Evolutionary conservation across 192 early-diverging fungal species (phyloP), one percentile per base, ranked within the genome.

Genomic region (Thoreauomyces humboldtii): DNA sequence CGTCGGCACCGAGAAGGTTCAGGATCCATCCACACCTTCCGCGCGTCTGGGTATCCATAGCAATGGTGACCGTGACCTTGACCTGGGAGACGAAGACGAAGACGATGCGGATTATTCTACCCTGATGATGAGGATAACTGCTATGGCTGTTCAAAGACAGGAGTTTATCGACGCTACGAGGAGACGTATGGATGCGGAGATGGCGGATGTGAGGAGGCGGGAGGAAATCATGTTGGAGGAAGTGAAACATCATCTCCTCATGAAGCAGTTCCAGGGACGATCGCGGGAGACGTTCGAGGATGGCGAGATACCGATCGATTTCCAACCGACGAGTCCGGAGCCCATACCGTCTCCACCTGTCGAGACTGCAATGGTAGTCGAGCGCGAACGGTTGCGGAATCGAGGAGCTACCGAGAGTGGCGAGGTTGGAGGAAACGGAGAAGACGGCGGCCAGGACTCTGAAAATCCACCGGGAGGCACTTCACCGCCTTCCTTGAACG

Each of bases 221-320:
- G 53, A 74, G 21, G 54, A 74, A 31, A 62, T 73, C 29, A 15
- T 70, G 25, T 59, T 65, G 22, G 52, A 71, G 58, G 63, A 67
- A 48, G 63, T 61, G 44, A 35, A 61, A n/a, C 22, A 59, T n/a
- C 75, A 69, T 31, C 9, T 67, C 57, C 60, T 58, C 41, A 65
- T 57, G 33, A 72, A 60, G 27, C 19, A 37, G 46, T 71, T 61
- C 46, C 48, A 36, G 37, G 73, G 64, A 5, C 44, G 14, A 6
- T 22, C 19, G n/a, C 15, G 33, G 24, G 46, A 56, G 17, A 11
- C 47, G 0, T 34, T 65, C 11, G 19, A 59, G 0, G 17, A 37
- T 2, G 59, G 52, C 17, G 53, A 61, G 42, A 47, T 68, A 27
- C 57, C 59, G 22, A 45, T 63, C 34, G 65, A 73, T 52, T 68